Evolutionary conservation across 2,329 filamentous ascomycete species (phyloP), one percentile per base, ranked within the genome.

Genomic region (Myriosclerotinia duriaeana): DNA sequence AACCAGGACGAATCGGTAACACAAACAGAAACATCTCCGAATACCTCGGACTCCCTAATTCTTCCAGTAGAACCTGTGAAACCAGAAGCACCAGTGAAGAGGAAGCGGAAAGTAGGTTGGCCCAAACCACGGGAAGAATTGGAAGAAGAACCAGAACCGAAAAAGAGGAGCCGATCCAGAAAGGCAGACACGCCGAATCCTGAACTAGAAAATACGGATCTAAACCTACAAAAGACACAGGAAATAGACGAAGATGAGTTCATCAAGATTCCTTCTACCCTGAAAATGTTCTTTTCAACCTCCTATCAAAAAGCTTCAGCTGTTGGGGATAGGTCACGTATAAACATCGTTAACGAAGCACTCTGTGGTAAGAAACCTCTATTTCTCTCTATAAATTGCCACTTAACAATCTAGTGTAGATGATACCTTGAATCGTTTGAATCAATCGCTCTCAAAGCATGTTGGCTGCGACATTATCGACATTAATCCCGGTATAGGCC

Each of bases 381-480:
- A 50, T 20, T 55, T 48, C n/a, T 12, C 12, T 7, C 36, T 34
- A 26, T 40, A 6, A 9, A 42, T 42, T 22, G 26, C 56, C 58
- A 36, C n/a, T 59, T 54, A 40, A n/a, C 52, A 53, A 64, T 7
- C 17, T 5, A 38, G 36, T 36, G 3, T 54, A 77, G 76, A 76
- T 69, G 73, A 72, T 66, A 70, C 72, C 15, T 72, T 96, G 55
- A 76, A 85, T 8, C 91, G 91, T 68, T 79, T 96, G n/a, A 86
- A 84, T 2, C 83, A 85, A 0, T 87, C 87, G 3, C 83, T 98
- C 22, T 79, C 86, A 44, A 84, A 86, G 54, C 89, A 95, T 77
- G 80, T 82, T 60, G 91, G 91, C 64, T 93, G 93, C 78, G 93
- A 96, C 73, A 84, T 98, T 54, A 81, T 99, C 72, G 94, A 98